Conservation (phyloP, 2,329 filamentous ascomycete genomes). For the Zarea fungicola region DNA sequence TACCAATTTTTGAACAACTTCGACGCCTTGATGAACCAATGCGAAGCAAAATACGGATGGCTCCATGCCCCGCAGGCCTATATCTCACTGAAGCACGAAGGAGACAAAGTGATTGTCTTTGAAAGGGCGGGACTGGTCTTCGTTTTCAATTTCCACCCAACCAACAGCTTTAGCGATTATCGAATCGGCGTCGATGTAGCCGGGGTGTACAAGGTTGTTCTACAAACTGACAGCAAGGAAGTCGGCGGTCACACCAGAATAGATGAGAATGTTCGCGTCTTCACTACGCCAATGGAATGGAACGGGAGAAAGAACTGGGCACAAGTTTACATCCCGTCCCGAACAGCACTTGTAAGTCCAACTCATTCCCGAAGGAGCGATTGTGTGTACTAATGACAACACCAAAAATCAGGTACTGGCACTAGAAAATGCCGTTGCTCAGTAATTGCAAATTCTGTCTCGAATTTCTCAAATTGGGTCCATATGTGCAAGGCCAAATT, state of each 20-base stretch:
- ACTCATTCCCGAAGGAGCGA: neutral
- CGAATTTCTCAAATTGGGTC: neutral
- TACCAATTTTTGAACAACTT: slow-evolving; percentile 93
- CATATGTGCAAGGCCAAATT: neutral
- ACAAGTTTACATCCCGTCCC: slow-evolving; percentile 82
- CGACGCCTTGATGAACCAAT: slow-evolving; percentile 83
- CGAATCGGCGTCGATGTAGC: slow-evolving; percentile 78
- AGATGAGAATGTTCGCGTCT: slow-evolving; percentile 77
- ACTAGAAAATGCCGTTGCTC: slow-evolving; percentile 30
- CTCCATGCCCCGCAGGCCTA: slow-evolving; percentile 80
- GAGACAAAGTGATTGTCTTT: slow-evolving; percentile 92
- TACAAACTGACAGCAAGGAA: slow-evolving; percentile 72
- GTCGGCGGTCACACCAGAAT: slow-evolving; percentile 79
- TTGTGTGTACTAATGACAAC: slow-evolving; percentile 1
- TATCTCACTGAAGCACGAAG: slow-evolving; percentile 88
- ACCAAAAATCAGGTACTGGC: slow-evolving; percentile 47
- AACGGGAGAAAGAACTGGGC: slow-evolving; percentile 86
- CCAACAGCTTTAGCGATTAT: slow-evolving; percentile 83
- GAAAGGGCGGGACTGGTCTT: slow-evolving; percentile 87
- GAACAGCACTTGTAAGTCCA: slow-evolving; percentile 71
- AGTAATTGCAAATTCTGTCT: slow-evolving; percentile 12
- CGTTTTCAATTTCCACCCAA: slow-evolving; percentile 93
- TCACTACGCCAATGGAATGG: slow-evolving; percentile 87
- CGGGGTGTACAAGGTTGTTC: slow-evolving; percentile 80
- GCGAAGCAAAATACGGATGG: slow-evolving; percentile 89